Evolutionary conservation across 495 filamentous ascomycete species (phyloP), one percentile per base, ranked within the genome.

Genomic region (Xylaria grammica): DNA sequence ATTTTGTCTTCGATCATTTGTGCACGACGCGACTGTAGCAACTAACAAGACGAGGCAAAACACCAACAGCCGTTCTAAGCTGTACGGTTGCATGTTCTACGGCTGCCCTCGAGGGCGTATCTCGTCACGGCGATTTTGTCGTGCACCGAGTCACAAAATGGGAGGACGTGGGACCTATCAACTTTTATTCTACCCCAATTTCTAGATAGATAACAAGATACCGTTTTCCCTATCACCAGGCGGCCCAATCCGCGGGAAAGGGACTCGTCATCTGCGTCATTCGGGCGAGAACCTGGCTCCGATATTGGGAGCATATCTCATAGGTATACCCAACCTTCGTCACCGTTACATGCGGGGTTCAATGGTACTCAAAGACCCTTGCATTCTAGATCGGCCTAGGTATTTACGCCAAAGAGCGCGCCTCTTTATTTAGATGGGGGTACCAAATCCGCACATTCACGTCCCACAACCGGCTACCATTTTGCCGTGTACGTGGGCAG

Each of bases 1-100:
- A 44, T 27, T 55, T 10, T 36, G 60, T 38, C 42, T 22, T n/a
- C 11, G 65, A 56, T 53, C 64, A 57, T 46, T 32, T 40, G 11
- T 9, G 17, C 34, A 58, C 46, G 60, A 48, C 20, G 34, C 52
- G 57, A 8, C 55, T n/a, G 20, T 5, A 22, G 38, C 30, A 19
- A 15, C 62, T 15, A 42, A 17, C 8, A 48, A 53, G 32, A 54
- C 45, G 19, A 59, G 19, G 61, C 62, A 29, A 44, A 62, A 11
- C 32, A 13, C 42, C 15, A 32, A 2, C 3, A 60, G 11, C 10
- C 51, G 29, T 50, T 17, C 51, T 9, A 52, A 48, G 38, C 3
- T 1, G 57, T 55, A 48, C 27, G 17, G 32, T 32, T 34, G 20
- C 64, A 60, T 61, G 34, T 60, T 19, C 10, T 42, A 7, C 13